Conservation (phyloP, 1,139 yeast species). For the Meyerozyma guilliermondii region DNA sequence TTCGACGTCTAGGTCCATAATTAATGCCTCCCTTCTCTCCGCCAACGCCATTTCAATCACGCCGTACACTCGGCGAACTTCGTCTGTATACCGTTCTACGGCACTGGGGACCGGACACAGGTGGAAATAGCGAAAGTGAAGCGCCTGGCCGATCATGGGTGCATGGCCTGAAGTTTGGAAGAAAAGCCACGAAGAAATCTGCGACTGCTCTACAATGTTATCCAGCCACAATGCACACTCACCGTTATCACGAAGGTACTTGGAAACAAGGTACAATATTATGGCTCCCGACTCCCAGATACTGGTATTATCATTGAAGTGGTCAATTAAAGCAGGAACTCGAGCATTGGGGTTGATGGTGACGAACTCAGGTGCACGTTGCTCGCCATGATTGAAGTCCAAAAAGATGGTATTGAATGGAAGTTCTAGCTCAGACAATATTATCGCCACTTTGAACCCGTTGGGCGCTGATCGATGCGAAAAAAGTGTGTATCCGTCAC, state of each 20-base stretch:
- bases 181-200: conserved; percentile 83
- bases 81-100: conserved; percentile 86
- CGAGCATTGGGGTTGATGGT: conserved; percentile 91
- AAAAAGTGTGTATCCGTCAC: conserved; percentile 80
- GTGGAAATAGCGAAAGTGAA: conserved; percentile 90
- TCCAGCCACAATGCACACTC: conserved; percentile 79
- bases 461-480: conserved; percentile 94
- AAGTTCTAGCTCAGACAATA: conserved; percentile 76
- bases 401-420: conserved; percentile 78
- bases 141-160: conserved; percentile 96
- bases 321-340: conserved; percentile 92
- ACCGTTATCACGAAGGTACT: conserved; percentile 63
- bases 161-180: conserved; percentile 97
- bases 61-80: conserved; percentile 89
- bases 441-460: conserved; percentile 93
- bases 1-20: conserved; percentile 86
- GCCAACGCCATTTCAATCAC: conserved; percentile 95
- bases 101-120: conserved; percentile 84
- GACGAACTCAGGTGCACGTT: conserved; percentile 88
- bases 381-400: conserved; percentile 87
- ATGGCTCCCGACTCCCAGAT: conserved; percentile 97
- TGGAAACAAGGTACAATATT: conserved; percentile 67
- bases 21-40: conserved; percentile 83
- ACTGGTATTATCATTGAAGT: conserved; percentile 69
- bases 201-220: conserved; percentile 77